phyloP scores from a whole-genome alignment of 345 rosid species.

The Linum tenue region DNA sequence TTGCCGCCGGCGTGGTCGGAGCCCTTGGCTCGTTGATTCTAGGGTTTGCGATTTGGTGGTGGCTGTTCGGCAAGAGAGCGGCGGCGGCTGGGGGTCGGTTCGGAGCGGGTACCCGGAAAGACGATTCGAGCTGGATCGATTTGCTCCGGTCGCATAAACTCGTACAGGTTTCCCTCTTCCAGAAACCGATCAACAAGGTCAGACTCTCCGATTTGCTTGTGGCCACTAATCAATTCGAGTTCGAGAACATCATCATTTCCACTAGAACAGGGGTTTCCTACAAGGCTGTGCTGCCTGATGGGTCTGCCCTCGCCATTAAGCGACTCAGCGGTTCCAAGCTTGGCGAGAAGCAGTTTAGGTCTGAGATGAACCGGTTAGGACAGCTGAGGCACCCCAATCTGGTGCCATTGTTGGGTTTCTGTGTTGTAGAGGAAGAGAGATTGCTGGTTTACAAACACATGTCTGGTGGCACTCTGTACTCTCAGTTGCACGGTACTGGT shows the following conservation, averaged over 20 bases:
- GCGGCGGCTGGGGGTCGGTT: constrained; percentile 20
- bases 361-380: constrained; percentile 48
- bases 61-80: constrained; percentile 19
- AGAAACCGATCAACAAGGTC: constrained; percentile 48
- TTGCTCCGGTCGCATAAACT: constrained; percentile 43
- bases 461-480: constrained; percentile 41
- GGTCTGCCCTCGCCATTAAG: constrained; percentile 49
- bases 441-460: constrained; percentile 42
- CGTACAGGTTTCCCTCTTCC: constrained; percentile 52
- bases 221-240: constrained; percentile 36
- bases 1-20: constrained; percentile 37
- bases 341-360: constrained; percentile 44
- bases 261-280: constrained; percentile 44
- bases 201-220: constrained; percentile 38
- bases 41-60: constrained; percentile 45
- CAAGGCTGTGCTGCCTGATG: constrained; percentile 44
- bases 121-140: constrained; percentile 43
- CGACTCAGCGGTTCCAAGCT: constrained; percentile 35
- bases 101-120: constrained; percentile 29
- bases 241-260: constrained; percentile 27
- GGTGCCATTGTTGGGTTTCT: constrained; percentile 54
- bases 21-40: constrained; percentile 32
- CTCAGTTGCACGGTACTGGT: constrained; percentile 27
- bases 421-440: constrained; percentile 45
- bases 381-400: constrained; percentile 55